These are phyloP conservation scores for Diophrys appendiculata DNA, from an alignment of 73 alveolate species.

Conservation along the genomic window DNA sequence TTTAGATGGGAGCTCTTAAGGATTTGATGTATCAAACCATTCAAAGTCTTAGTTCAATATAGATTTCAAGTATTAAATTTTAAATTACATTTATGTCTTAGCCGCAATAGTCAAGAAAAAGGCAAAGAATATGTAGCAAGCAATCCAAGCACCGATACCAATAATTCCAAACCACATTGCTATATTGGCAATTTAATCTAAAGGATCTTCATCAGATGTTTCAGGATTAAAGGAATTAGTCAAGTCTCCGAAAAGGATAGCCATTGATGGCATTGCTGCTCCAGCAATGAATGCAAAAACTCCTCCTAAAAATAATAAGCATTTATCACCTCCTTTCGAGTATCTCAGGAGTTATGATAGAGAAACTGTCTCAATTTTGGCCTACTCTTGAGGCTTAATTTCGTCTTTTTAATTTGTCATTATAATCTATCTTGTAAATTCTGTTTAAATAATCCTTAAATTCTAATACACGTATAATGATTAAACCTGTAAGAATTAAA, in stretches of 20 bases:
- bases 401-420: too few relatives aligned
- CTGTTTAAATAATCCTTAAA: too few relatives aligned
- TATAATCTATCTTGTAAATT: too few relatives aligned
- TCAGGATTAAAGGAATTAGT: constrained; percentile 50
- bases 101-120: constrained; percentile 16
- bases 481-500: too few relatives aligned
- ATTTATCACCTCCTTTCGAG: constrained; percentile 53
- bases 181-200: constrained; percentile 18
- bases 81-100: constrained; percentile 7
- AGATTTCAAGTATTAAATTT: constrained; percentile 6
- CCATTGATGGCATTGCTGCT: constrained; percentile 55
- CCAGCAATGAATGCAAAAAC: constrained; percentile 59
- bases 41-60: constrained; percentile 18
- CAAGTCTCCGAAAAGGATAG: constrained; percentile 61
- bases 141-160: constrained; percentile 6
- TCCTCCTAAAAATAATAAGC: constrained; percentile 54
- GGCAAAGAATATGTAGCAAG: constrained; percentile 16
- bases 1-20: constrained; percentile 36
- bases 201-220: constrained; percentile 43
- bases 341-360: too few relatives aligned
- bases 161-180: constrained; percentile 7
- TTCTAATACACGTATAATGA: too few relatives aligned
- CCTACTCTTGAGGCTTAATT: too few relatives aligned
- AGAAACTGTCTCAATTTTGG: too few relatives aligned
- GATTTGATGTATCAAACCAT: constrained; percentile 11